These are phyloP conservation scores for Saturnispora kantuleensis DNA, from an alignment of 805 yeast genomes.

Conservation along the genomic window DNA sequence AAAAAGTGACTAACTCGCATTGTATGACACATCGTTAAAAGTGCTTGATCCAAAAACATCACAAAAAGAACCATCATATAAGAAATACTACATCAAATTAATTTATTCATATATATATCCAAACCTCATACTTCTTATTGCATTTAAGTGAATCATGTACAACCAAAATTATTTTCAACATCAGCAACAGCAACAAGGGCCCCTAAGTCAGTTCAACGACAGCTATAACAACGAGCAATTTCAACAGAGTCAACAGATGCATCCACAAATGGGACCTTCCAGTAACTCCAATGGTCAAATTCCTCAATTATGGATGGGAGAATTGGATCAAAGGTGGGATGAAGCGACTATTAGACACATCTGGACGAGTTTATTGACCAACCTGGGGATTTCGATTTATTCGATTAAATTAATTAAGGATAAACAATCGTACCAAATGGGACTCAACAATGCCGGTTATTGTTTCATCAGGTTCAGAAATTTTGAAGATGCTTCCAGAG, in stretches of 20 bases:
- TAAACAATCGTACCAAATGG: slow-evolving; percentile 30
- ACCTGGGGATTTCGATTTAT: slow-evolving; percentile 51
- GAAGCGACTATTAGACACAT: slow-evolving; percentile 55
- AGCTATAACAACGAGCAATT: not conserved
- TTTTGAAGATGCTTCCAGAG: slow-evolving; percentile 51
- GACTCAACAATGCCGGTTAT: slow-evolving; percentile 52
- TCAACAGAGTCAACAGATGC: not conserved
- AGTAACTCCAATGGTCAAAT: slow-evolving; percentile 14
- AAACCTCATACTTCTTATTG: not conserved
- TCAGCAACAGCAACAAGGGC: slow-evolving; percentile 2
- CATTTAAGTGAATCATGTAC: slow-evolving; percentile 1
- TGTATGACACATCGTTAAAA: too few species aligned
- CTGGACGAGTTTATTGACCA: slow-evolving; percentile 42
- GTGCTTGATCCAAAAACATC: too few species aligned
- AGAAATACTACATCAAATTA: too few species aligned
- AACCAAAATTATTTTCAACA: slow-evolving; percentile 3
- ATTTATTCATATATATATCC: too few species aligned
- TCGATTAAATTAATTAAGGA: slow-evolving; percentile 63
- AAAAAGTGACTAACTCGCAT: too few species aligned
- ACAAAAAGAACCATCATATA: too few species aligned
- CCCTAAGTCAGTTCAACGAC: slow-evolving; percentile 1
- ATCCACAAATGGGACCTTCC: not conserved
- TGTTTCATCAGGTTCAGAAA: slow-evolving; percentile 72
- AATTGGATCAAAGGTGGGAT: slow-evolving; percentile 76
- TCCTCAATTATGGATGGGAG: slow-evolving; percentile 79